These are phyloP conservation scores for Coemansia sp. DNA, from an alignment of 192 early-diverging fungal species.

Conservation along the genomic window DNA sequence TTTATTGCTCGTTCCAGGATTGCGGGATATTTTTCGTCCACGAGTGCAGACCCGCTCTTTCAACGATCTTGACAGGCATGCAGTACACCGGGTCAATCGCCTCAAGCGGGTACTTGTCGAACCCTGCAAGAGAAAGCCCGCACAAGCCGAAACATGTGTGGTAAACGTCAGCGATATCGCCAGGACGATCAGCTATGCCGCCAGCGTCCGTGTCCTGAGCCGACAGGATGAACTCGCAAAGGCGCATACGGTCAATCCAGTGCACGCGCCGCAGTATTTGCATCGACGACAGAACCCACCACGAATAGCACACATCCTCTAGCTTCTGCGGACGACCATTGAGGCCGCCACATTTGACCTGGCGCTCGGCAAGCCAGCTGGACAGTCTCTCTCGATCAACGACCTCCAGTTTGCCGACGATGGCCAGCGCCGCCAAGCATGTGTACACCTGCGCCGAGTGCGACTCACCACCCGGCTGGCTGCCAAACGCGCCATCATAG, in stretches of 20 bases:
- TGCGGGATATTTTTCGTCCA: constrained; percentile 33
- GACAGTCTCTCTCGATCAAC: constrained; percentile 82
- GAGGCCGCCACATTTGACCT: constrained; percentile 87
- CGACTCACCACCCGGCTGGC: constrained; percentile 82
- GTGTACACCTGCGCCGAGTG: constrained; percentile 94
- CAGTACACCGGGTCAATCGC: constrained; percentile 92
- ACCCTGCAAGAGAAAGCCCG: constrained; percentile 84
- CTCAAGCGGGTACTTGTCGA: constrained; percentile 61
- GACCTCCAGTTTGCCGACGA: constrained; percentile 72
- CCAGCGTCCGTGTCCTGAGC: constrained; percentile 85
- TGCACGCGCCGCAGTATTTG: constrained; percentile 74
- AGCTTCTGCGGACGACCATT: constrained; percentile 97
- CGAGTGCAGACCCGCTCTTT: constrained; percentile 51
- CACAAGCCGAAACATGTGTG: constrained; percentile 95
- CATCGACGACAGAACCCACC: constrained; percentile 95
- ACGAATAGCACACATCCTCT: constrained; percentile 97
- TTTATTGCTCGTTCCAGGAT: constrained; percentile 14
- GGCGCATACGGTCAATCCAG: constrained; percentile 81
- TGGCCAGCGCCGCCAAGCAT: constrained; percentile 85
- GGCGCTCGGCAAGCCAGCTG: constrained; percentile 93
- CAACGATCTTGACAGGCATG: constrained; percentile 67
- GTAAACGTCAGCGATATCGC: constrained; percentile 92
- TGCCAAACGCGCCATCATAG: constrained; percentile 97
- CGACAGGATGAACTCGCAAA: constrained; percentile 76
- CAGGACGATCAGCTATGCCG: constrained; percentile 91